Percentiles rank a stretch among this genome's conserved stretches.
These are phyloP conservation scores for Pichia cephalocereana DNA, from an alignment of 805 yeast genomes.

Conservation along the genomic window DNA sequence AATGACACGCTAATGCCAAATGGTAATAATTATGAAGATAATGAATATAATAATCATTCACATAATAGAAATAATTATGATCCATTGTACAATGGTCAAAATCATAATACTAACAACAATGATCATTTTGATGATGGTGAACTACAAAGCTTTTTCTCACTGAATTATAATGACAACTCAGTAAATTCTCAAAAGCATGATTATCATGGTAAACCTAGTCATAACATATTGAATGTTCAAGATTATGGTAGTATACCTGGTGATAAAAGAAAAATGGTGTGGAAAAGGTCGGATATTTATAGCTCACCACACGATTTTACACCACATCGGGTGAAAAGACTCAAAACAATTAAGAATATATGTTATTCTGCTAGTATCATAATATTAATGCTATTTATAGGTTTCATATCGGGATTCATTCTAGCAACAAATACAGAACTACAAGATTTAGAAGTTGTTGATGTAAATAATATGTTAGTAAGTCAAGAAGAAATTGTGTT, in stretches of 20 bases:
- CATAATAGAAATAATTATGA: background rate
- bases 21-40: slow-evolving; percentile 7
- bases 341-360: slow-evolving; percentile 23
- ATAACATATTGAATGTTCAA: background rate
- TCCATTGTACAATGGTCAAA: too few relatives aligned
- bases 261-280: slow-evolving; percentile 5
- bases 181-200: background rate
- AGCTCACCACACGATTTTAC: slow-evolving; percentile 32
- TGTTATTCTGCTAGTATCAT: slow-evolving; percentile 38
- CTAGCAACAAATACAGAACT: slow-evolving; percentile 82
- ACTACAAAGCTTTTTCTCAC: slow-evolving; percentile 7
- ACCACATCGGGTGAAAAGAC: slow-evolving; percentile 21
- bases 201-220: background rate
- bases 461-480: slow-evolving; percentile 64
- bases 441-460: slow-evolving; percentile 49
- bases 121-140: slow-evolving; percentile 17
- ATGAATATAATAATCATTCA: background rate
- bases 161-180: slow-evolving; percentile 1
- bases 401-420: slow-evolving; percentile 75
- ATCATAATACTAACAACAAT: background rate
- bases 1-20: background rate
- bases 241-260: slow-evolving; percentile 11
- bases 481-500: slow-evolving; percentile 81
- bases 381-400: slow-evolving; percentile 49
- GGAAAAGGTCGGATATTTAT: slow-evolving; percentile 20